Conservation (phyloP, 2,329 filamentous ascomycete genomes). For the Ophiocordyceps unilateralis region DNA sequence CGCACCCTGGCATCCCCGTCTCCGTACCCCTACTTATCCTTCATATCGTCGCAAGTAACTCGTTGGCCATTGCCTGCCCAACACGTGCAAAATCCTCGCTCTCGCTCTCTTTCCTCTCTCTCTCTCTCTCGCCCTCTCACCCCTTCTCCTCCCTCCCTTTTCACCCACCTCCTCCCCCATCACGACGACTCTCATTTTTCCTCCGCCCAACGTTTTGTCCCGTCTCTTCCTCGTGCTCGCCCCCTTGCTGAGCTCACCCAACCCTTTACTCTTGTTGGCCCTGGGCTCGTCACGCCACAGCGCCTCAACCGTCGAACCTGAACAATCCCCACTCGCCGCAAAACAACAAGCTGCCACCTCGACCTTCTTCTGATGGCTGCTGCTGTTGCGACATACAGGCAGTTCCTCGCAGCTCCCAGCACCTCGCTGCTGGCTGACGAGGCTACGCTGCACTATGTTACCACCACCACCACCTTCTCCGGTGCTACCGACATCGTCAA, state of each 20-base stretch:
- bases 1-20: not conserved
- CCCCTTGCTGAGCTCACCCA: not conserved
- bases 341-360: not conserved
- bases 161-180: too few species aligned
- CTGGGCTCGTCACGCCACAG: not conserved
- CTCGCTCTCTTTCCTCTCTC: not conserved
- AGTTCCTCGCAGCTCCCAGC: slow-evolving; percentile 52
- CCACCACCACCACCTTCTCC: slow-evolving; percentile 60
- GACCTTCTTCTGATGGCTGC: slow-evolving; percentile 17
- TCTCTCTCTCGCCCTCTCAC: not conserved
- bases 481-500: slow-evolving; percentile 64
- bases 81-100: not conserved
- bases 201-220: too few species aligned
- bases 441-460: slow-evolving; percentile 72
- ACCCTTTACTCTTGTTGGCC: not conserved
- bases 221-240: not conserved
- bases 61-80: not conserved
- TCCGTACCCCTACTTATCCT: not conserved
- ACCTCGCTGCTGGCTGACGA: slow-evolving; percentile 44
- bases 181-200: too few species aligned
- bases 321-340: not conserved
- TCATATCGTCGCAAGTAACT: not conserved
- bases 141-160: not conserved
- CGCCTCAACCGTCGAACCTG: not conserved
- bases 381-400: slow-evolving; percentile 40